Base-by-base conservation (phyloP, 2,329 filamentous ascomycete species). In the Neurospora sp. region DNA sequence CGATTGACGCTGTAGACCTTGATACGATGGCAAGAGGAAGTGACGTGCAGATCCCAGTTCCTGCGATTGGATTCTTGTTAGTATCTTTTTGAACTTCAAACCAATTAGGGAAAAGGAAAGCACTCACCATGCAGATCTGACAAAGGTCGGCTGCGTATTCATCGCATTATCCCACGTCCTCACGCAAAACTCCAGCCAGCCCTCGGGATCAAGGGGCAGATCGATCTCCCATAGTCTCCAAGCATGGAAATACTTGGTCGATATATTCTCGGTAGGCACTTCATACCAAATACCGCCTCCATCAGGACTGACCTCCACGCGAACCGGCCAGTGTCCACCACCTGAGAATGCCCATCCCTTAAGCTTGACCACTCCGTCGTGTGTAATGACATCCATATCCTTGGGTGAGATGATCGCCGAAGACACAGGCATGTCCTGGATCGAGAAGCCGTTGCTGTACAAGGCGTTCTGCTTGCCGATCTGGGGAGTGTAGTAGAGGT, bases 391-490 rank as follows among this genome's bases (percentile, higher is more conserved):
- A n/a, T 89, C 83, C 74, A 88, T 88, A 23, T 84, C 83, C 79
- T 82, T 81, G 0, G 89, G 89, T 0, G 84, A 81, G 86, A 91
- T 91, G 74, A 91, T 90, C 23, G 89, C 89, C 17, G 83, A 86
- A 66, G 84, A 86, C 3, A 91, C 89, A 0, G 89, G 89, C 89
- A 91, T 92, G 41, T 91, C 89, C 75, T 92, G 89, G 74, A 90
- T 91, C 72, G 85, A 86, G 71, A 89, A 88, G 0, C 87, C 89
- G 66, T 87, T 86, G 17, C 81, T 86, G 73, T 86, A 84, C 8
- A 79, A 81, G 11, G 83, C 81, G 72, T 91, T 91, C 73, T 91
- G 88, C 78, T 91, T 91, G 11, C 89, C 89, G 0, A 88, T 80
- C 76, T 92, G 89, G 11, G 88, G 87, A 1, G 85, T 87, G 77